phyloP scores from a whole-genome alignment of 2,329 filamentous ascomycete genomes.

The Diaporthe vexans region DNA sequence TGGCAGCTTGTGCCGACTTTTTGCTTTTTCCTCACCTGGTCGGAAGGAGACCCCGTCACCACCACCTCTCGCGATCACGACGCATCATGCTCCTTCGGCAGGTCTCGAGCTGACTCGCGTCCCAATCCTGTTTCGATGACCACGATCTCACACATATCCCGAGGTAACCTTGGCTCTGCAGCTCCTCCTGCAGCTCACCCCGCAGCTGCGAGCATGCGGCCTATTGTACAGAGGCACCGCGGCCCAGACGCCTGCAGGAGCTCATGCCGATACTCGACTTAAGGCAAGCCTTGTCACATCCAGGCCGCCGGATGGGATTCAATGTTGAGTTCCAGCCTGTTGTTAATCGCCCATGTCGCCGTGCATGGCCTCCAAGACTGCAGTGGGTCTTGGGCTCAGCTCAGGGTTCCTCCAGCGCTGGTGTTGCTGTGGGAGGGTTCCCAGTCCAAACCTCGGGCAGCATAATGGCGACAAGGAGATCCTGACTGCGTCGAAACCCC shows the following conservation, averaged over 20 bases:
- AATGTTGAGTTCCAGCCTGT: not conserved
- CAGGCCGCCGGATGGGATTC: not conserved
- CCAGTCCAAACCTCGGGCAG: slow-evolving; percentile 8
- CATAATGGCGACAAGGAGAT: slow-evolving; percentile 13
- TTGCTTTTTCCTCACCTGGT: slow-evolving; percentile 25
- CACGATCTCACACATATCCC: slow-evolving; percentile 35
- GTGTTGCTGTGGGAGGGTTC: slow-evolving; percentile 1
- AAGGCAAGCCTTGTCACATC: slow-evolving; percentile 40
- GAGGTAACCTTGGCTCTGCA: slow-evolving; percentile 34
- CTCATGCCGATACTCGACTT: slow-evolving; percentile 30
- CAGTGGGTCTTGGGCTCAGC: not conserved
- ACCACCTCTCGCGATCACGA: slow-evolving; percentile 4
- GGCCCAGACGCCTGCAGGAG: slow-evolving; percentile 28
- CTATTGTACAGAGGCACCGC: not conserved
- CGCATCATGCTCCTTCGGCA: slow-evolving; percentile 13
- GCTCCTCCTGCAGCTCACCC: slow-evolving; percentile 37
- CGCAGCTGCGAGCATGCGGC: slow-evolving; percentile 30
- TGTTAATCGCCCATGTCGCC: not conserved
- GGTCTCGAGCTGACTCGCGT: slow-evolving; percentile 33
- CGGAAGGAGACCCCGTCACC: slow-evolving; percentile 24
- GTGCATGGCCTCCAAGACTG: not conserved
- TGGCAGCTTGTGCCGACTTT: slow-evolving; percentile 20
- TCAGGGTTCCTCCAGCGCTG: no score
- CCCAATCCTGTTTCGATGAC: slow-evolving; percentile 16
- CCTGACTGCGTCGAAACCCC: slow-evolving; percentile 32